Conservation (phyloP, 257 asterid species). For the Catharanthus roseus region DNA sequence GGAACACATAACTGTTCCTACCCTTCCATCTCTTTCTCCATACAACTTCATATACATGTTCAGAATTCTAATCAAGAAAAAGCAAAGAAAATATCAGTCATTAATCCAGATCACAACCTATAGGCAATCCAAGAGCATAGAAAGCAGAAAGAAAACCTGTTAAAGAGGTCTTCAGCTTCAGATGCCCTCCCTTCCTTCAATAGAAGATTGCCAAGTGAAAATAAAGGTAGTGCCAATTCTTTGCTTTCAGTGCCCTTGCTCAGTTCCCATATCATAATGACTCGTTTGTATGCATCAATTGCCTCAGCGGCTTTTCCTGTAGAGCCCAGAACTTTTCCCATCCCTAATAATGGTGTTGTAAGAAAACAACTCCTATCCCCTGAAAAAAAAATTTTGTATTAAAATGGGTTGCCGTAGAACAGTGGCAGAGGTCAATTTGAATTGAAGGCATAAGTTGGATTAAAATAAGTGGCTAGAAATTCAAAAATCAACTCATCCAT, state of each 20-base stretch:
- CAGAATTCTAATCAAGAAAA: constrained; percentile 46
- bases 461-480: not conserved
- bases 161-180: constrained; percentile 68
- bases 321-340: constrained; percentile 56
- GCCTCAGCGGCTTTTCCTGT: constrained; percentile 58
- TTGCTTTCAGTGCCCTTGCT: constrained; percentile 42
- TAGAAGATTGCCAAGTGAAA: constrained; percentile 67
- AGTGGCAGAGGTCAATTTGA: not conserved
- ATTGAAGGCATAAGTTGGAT: not conserved
- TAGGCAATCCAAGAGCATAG: not conserved
- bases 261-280: constrained; percentile 48
- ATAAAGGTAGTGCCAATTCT: constrained; percentile 61
- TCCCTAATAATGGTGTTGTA: constrained; percentile 67
- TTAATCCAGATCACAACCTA: constrained; percentile 9
- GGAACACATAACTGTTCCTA: constrained; percentile 78
- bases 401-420: not conserved
- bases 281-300: constrained; percentile 48
- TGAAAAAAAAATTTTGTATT: constrained; percentile 11
- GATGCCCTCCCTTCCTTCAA: constrained; percentile 53
- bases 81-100: constrained; percentile 14
- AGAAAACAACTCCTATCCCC: constrained; percentile 56
- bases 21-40: constrained; percentile 82
- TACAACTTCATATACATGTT: constrained; percentile 44
- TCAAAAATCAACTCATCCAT: not conserved
- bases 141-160: constrained; percentile 41